Evolutionary conservation across 1,139 yeast genomes (phyloP), one percentile per base, ranked within the genome.

Genomic region (Martiniozyma asiatica): DNA sequence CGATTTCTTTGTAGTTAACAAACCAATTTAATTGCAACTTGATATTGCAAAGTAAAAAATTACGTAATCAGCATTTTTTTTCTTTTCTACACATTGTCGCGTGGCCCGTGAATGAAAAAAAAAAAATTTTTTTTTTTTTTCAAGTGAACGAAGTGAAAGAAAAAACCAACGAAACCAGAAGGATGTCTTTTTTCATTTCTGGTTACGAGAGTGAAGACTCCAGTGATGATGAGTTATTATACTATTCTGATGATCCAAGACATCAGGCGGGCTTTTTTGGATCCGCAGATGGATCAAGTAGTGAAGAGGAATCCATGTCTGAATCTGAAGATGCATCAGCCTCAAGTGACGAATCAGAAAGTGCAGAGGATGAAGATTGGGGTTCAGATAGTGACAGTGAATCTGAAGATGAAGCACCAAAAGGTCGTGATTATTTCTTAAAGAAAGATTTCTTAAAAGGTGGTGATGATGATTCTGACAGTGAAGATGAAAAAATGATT

Each of bases 111-210:
- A n/a, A n/a, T n/a, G n/a, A n/a, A n/a, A n/a, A 20, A 24, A 24
- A 24, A 24, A 17, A 17, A 17, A 17, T 17, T 17, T 17, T 15
- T 24, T 24, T 24, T 24, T 24, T 23, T 24, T 24, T 24, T 24
- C 26, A 24, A 17, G 8, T 8, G 14, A 11, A 16, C 11, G 19
- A 10, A 24, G 14, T 8, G 10, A 18, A 18, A 13, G n/a, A 17
- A 8, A 5, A 25, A 11, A 13, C 9, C 13, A 22, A 22, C 14
- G 8, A 14, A 22, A 29, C 14, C 22, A n/a, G n/a, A n/a, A n/a
- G n/a, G n/a, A 78, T 78, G 87, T 77, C 89, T 41, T 78, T 78
- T 68, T 78, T 79, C 62, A 77, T 73, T 37, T 61, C 76, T 37
- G 75, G 68, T 45, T 62, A 61, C 41, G 75, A 65, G 47, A 57